Base-by-base conservation (phyloP, 2,329 filamentous ascomycete genomes). In the Stagonosporopsis cucurbitacearum region DNA sequence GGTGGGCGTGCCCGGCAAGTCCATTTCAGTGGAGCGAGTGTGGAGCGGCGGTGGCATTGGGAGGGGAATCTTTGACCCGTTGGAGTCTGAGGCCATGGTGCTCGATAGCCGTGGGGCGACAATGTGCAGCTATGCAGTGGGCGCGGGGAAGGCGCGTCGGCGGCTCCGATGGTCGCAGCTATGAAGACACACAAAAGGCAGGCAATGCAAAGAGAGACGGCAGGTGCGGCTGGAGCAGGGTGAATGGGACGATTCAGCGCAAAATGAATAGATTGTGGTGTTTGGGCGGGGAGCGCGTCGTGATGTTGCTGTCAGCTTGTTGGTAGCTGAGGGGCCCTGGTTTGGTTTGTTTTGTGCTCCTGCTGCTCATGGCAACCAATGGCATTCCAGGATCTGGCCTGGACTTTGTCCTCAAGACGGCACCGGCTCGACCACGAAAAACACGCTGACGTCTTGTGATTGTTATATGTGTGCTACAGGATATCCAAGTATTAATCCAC, bases 1-100 rank as follows among this genome's bases (percentile, higher is more conserved):
- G 60, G 73, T 80, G n/a, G 88, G 89, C 15, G 88, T 90, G 39
- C 66, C 63, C 12, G 75, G 80, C 25, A 72, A 69, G 45, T 77
- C 71, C 70, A 74, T 74, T 50, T 78, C 74, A 72, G 78, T 79
- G 55, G 78, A 77, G 63, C 82, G 81, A 50, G 79, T 81, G 64
- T 81, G 79, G n/a, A 84, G 78, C 50, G 78, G 77, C 39, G 82
- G 82, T 22, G 82, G 81, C 26, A 78, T 75, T 48, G 77, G 76
- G 9, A 78, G 56, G 57, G 75, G 63, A 58, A 72, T 72, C 59
- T 57, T 64, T 39, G 66, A 64, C 51, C 67, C 55, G 54, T 59
- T 59, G 54, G 50, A 25, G 46, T 69, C 66, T 47, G 59, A 57
- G 50, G 64, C 68, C 69, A 75, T 75, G 50, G 43, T 62, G 60